phyloP scores from a whole-genome alignment of 2,329 filamentous ascomycete genomes.

The Nemania sp. region DNA sequence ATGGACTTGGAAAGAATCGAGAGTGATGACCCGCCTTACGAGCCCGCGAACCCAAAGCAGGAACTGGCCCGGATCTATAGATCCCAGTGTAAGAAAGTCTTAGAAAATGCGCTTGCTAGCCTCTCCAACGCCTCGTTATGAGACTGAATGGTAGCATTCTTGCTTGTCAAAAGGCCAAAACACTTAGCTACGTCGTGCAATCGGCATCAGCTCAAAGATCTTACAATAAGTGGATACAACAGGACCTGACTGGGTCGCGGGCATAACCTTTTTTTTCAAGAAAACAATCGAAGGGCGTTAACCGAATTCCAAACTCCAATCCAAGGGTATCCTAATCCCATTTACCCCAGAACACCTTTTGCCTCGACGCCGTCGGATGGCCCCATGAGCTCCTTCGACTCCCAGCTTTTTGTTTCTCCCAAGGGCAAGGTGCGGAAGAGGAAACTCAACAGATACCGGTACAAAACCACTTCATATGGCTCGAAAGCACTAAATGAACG shows the following conservation, averaged over 20 bases:
- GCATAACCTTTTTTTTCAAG: not conserved
- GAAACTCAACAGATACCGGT: not conserved
- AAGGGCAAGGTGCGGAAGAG: no score
- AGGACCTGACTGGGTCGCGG: not conserved
- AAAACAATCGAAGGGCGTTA: not conserved
- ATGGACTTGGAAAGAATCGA: slow-evolving; percentile 53
- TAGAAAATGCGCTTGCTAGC: slow-evolving; percentile 48
- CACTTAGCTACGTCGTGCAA: not conserved
- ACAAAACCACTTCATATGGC: slow-evolving; percentile 4
- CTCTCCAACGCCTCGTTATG: slow-evolving; percentile 27
- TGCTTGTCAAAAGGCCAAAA: not conserved
- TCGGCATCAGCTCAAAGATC: not conserved
- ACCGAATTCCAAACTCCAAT: slow-evolving; percentile 29
- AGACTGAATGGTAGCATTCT: not conserved
- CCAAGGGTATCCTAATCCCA: slow-evolving; percentile 36
- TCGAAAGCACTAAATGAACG: not conserved
- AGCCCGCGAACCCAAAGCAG: slow-evolving; percentile 50
- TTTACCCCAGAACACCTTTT: slow-evolving; percentile 6
- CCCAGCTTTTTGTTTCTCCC: not conserved
- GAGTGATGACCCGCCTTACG: slow-evolving; percentile 46
- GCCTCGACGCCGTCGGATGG: not conserved
- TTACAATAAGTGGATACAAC: not conserved
- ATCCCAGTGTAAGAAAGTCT: slow-evolving; percentile 51
- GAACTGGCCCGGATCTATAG: slow-evolving; percentile 55
- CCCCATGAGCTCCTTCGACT: not conserved